These are phyloP conservation scores for Hypoxylon sp. DNA, from an alignment of 2,329 filamentous ascomycete genomes.

Conservation along the genomic window DNA sequence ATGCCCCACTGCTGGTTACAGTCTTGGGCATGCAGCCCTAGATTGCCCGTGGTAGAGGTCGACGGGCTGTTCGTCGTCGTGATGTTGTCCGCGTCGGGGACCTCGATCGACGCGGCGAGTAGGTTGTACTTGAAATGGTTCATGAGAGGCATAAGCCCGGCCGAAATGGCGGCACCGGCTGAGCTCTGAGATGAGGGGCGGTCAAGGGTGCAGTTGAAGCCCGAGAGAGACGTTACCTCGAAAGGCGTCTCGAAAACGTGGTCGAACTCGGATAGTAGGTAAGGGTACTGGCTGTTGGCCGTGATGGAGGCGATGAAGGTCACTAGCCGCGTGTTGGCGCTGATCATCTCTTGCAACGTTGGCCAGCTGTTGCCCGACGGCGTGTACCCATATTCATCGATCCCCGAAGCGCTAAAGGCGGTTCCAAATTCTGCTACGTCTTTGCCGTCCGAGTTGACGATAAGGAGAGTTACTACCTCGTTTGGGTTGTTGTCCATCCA, in stretches of 20 bases:
- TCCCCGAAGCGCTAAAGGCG: slow-evolving; percentile 68
- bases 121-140: slow-evolving; percentile 84
- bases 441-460: slow-evolving; percentile 73
- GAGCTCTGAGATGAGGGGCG: slow-evolving; percentile 70
- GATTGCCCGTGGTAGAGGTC: slow-evolving; percentile 66
- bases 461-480: slow-evolving; percentile 81
- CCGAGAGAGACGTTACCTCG: slow-evolving; percentile 71
- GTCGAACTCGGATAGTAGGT: slow-evolving; percentile 74
- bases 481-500: slow-evolving; percentile 80
- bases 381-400: slow-evolving; percentile 71
- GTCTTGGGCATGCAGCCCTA: slow-evolving; percentile 67
- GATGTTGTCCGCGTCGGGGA: slow-evolving; percentile 73
- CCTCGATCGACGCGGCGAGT: slow-evolving; percentile 68
- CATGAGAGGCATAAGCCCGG: slow-evolving; percentile 77
- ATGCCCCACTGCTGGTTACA: slow-evolving; percentile 73
- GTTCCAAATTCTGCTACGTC: slow-evolving; percentile 68
- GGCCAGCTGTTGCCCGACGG: slow-evolving; percentile 72
- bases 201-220: slow-evolving; percentile 80
- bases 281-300: slow-evolving; percentile 66
- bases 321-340: slow-evolving; percentile 73
- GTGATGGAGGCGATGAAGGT: slow-evolving; percentile 75
- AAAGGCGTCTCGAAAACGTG: slow-evolving; percentile 82
- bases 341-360: slow-evolving; percentile 77
- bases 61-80: slow-evolving; percentile 75
- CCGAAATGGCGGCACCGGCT: slow-evolving; percentile 67